Evolutionary conservation across 208 protist genomes (phyloP).

Genomic region (Trypanosoma conorhini): DNA sequence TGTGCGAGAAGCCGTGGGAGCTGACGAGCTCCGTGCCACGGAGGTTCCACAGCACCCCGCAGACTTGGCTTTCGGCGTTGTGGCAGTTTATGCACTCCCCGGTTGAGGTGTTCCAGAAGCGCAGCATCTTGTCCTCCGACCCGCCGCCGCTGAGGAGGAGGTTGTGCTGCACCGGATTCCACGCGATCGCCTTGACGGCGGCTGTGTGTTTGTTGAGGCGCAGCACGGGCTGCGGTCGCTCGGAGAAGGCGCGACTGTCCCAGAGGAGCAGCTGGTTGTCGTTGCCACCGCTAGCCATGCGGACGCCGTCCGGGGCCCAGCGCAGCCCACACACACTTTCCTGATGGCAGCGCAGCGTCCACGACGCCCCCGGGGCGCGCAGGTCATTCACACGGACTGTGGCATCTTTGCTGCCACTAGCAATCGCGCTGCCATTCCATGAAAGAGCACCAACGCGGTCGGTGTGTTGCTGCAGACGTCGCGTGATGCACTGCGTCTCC

Average conservation of each 20-base stretch:
- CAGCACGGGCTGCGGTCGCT: slow-evolving; percentile 57
- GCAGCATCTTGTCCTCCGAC: slow-evolving; percentile 97
- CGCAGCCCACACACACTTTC: slow-evolving; percentile 98
- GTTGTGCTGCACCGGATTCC: slow-evolving; percentile 95
- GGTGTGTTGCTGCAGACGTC: slow-evolving; percentile 86
- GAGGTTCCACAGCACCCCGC: slow-evolving; percentile 95
- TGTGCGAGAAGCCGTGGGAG: slow-evolving; percentile 98
- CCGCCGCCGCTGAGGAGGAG: slow-evolving; percentile 98
- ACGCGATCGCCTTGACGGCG: slow-evolving; percentile 99
- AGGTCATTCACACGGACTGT: slow-evolving; percentile 96
- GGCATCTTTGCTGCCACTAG: slow-evolving; percentile 94
- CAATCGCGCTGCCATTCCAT: slow-evolving; percentile 94
- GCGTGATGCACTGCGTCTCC: slow-evolving; percentile 69
- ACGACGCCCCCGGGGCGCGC: slow-evolving; percentile 65
- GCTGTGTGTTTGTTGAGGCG: slow-evolving; percentile 94
- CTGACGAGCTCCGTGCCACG: slow-evolving; percentile 97
- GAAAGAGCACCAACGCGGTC: slow-evolving; percentile 92
- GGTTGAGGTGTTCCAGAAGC: slow-evolving; percentile 98
- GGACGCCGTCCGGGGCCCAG: slow-evolving; percentile 92
- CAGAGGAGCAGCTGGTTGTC: slow-evolving; percentile 98
- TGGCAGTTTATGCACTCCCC: slow-evolving; percentile 94
- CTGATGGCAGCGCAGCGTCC: slow-evolving; percentile 82
- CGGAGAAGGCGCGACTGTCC: slow-evolving; percentile 68
- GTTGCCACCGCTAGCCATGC: slow-evolving; percentile 98
- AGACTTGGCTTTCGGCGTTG: slow-evolving; percentile 98